Conservation (phyloP, 495 filamentous ascomycete species). For the Cercophora sp. region DNA sequence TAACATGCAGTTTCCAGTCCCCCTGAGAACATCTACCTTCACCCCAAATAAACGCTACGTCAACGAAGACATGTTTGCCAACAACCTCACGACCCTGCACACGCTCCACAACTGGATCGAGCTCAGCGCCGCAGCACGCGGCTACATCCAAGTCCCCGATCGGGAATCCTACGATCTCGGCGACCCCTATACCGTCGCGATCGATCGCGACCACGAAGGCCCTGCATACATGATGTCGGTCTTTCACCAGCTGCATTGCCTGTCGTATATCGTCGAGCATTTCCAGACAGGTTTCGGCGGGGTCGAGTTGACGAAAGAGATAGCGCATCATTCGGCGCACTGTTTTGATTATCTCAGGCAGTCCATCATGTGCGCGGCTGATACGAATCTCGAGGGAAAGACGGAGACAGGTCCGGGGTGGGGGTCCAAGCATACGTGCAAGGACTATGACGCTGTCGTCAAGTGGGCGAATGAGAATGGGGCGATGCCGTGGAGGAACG, state of each 20-base stretch:
- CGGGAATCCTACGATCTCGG: slow-evolving; percentile 32
- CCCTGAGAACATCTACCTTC: slow-evolving; percentile 40
- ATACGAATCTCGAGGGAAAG: slow-evolving; percentile 45
- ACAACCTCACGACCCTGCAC: slow-evolving; percentile 33
- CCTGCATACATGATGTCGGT: slow-evolving; percentile 48
- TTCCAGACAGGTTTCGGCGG: slow-evolving; percentile 39
- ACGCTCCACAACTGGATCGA: slow-evolving; percentile 45
- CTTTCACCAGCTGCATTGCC: slow-evolving; percentile 52
- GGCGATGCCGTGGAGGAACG: slow-evolving; percentile 17
- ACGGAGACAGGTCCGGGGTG: slow-evolving; percentile 40
- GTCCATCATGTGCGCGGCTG: slow-evolving; percentile 43
- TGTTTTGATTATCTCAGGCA: slow-evolving; percentile 50
- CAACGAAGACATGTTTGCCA: slow-evolving; percentile 43
- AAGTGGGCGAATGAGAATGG: slow-evolving; percentile 37
- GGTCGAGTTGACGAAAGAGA: slow-evolving; percentile 32
- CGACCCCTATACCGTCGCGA: slow-evolving; percentile 32
- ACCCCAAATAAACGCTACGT: slow-evolving; percentile 34
- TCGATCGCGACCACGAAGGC: slow-evolving; percentile 33
- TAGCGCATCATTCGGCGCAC: slow-evolving; percentile 44
- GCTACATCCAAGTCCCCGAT: slow-evolving; percentile 37
- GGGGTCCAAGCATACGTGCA: slow-evolving; percentile 39
- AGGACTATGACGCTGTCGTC: slow-evolving; percentile 38
- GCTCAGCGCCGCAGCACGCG: slow-evolving; percentile 38
- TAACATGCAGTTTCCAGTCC: slow-evolving; percentile 25
- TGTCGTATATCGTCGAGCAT: slow-evolving; percentile 42